Evolutionary conservation across 2,329 filamentous ascomycete genomes (phyloP), one percentile per base, ranked within the genome.

Genomic region (Botrytis deweyae): DNA sequence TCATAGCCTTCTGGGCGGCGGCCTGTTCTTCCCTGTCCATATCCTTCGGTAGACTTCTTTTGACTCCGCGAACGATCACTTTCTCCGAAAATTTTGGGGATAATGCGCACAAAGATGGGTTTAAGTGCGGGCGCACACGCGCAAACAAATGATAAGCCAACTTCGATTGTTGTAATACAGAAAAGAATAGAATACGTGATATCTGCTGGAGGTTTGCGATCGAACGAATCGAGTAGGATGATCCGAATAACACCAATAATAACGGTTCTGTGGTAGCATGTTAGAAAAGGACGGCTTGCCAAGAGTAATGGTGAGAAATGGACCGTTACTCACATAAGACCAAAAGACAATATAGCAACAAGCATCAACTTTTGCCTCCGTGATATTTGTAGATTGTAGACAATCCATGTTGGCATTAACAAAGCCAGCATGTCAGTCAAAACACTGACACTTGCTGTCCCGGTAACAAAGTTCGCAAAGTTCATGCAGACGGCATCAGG

Each of bases 371-470:
- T 76, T 65, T 75, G 74, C 33, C 36, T 70, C 33, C 44, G 46
- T 5, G 67, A 25, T 18, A 76, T 74, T 22, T 75, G 61, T 62
- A 76, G 49, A 68, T 75, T 70, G 52, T 72, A 74, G 6, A 76
- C 75, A 68, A 76, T 76, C 75, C 75, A 76, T 5, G 74, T 74
- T 16, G 75, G 75, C 40, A 76, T 62, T 4, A 70, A 46, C 12
- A 76, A 61, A 29, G 67, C 74, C 44, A 76, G 33, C 6, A 63
- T 55, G 42, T 76, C 75, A 2, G 74, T 76, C 38, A 76, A 29
- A 33, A 74, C 70, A 20, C 46, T 46, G 8, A 71, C 38, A 22
- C 44, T 38, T 12, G 71, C 71, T 7, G 61, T 67, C 9, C 59
- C 63, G 18, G 72, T 74, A 40, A 73, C 61, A 42, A 76, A 71